phyloP scores from a whole-genome alignment of 2,329 filamentous ascomycete species.

The Pseudogymnoascus sp. region DNA sequence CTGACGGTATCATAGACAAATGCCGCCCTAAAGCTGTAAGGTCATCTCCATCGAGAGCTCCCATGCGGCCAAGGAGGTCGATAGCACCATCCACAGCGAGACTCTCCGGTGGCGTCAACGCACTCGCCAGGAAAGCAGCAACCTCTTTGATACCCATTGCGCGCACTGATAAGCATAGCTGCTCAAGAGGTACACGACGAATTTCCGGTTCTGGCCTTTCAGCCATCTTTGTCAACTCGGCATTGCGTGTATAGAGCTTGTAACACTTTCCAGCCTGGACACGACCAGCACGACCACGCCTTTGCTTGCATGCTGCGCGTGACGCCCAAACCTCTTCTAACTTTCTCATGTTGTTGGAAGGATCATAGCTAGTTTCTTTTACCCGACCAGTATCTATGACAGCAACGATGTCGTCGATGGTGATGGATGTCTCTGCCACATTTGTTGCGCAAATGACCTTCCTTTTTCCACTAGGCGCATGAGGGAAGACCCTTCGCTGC shows the following conservation, averaged over 20 bases:
- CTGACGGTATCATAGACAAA: slow-evolving; percentile 89
- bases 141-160: slow-evolving; percentile 90
- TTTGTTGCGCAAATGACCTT: slow-evolving; percentile 96
- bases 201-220: slow-evolving; percentile 91
- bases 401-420: slow-evolving; percentile 92
- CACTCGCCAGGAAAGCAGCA: slow-evolving; percentile 70
- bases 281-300: slow-evolving; percentile 85
- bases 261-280: slow-evolving; percentile 88
- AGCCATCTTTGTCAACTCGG: slow-evolving; percentile 74
- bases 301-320: slow-evolving; percentile 86
- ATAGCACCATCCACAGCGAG: slow-evolving; percentile 82
- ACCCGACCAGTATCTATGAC: slow-evolving; percentile 94
- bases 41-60: slow-evolving; percentile 76
- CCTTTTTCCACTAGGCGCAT: slow-evolving; percentile 68
- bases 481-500: slow-evolving; percentile 78
- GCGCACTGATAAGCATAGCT: slow-evolving; percentile 87
- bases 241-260: slow-evolving; percentile 84
- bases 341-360: slow-evolving; percentile 86
- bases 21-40: slow-evolving; percentile 88
- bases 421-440: slow-evolving; percentile 96
- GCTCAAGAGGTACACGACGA: slow-evolving; percentile 82
- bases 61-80: slow-evolving; percentile 71
- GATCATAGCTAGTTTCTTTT: slow-evolving; percentile 93
- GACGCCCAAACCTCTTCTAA: slow-evolving; percentile 95
- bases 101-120: slow-evolving; percentile 80